Percentiles rank a stretch among this genome's conserved stretches.
Conservation (phyloP, 2,329 filamentous ascomycete genomes). For the Clarireedia sp. region DNA sequence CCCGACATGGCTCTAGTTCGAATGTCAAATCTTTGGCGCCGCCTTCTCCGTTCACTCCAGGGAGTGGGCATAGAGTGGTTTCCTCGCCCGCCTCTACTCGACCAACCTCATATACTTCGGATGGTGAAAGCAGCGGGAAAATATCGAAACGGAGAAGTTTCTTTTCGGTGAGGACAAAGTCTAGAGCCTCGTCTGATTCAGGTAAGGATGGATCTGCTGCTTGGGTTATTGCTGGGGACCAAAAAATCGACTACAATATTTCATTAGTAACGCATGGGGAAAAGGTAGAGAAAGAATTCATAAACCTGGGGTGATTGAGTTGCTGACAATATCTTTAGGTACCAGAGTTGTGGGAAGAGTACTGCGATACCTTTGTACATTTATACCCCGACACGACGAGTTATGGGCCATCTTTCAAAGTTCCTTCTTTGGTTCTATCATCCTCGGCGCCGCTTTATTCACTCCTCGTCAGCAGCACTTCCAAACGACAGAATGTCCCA, state of each 20-base stretch:
- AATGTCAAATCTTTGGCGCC: slow-evolving; percentile 5
- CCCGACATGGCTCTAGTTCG: slow-evolving; percentile 4
- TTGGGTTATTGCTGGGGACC: slow-evolving; percentile 6
- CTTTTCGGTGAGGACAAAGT: background rate
- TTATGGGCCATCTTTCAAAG: slow-evolving; percentile 51
- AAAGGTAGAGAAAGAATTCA: background rate
- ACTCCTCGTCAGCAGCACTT: slow-evolving; percentile 10
- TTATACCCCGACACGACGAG: slow-evolving; percentile 45
- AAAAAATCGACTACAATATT: slow-evolving; percentile 10
- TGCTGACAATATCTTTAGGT: slow-evolving; percentile 37
- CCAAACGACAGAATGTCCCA: slow-evolving; percentile 18
- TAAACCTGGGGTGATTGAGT: background rate
- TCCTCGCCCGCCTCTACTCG: slow-evolving; percentile 8
- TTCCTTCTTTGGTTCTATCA: slow-evolving; percentile 27
- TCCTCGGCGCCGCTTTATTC: background rate
- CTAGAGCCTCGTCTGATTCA: slow-evolving; percentile 2
- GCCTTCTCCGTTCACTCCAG: background rate
- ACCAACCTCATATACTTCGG: slow-evolving; percentile 5
- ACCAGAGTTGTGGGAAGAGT: slow-evolving; percentile 58
- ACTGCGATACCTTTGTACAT: slow-evolving; percentile 49
- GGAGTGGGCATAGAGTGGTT: slow-evolving; percentile 1
- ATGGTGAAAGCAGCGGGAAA: background rate
- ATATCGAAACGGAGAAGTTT: slow-evolving; percentile 6
- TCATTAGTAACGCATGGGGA: background rate
- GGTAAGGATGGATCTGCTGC: slow-evolving; percentile 3